phyloP scores from a whole-genome alignment of 768 basidiomycete species.

The Kwoniella heveanensis region DNA sequence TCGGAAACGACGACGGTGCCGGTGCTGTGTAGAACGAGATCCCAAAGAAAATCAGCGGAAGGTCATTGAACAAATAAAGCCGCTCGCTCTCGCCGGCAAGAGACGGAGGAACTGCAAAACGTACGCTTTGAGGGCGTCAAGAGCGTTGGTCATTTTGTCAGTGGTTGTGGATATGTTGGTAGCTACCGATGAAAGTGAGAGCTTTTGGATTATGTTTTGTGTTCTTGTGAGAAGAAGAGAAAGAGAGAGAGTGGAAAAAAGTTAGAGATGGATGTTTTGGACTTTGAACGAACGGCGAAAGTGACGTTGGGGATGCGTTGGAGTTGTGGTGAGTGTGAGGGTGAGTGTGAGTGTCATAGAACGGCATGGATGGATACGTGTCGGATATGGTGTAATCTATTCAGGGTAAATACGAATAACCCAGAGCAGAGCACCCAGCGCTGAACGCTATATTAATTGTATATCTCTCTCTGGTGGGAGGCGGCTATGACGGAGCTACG shows the following conservation, averaged over 20 bases:
- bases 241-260: not conserved
- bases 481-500: not conserved
- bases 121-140: slow-evolving; percentile 52
- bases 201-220: slow-evolving; percentile 2
- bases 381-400: not conserved
- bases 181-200: not conserved
- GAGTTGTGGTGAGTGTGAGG: too few species aligned
- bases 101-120: slow-evolving; percentile 13
- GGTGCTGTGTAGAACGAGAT: slow-evolving; percentile 56
- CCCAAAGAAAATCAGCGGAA: not conserved
- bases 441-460: too few species aligned
- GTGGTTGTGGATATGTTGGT: slow-evolving; percentile 5
- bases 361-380: not conserved
- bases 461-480: too few species aligned
- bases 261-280: slow-evolving; percentile 4
- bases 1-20: slow-evolving; percentile 97
- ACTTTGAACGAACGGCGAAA: not conserved
- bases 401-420: slow-evolving; percentile 1
- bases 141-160: slow-evolving; percentile 45
- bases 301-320: slow-evolving; percentile 16
- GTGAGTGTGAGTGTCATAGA: too few species aligned
- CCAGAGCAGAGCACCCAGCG: too few species aligned
- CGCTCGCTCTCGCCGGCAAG: not conserved
- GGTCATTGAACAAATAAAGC: not conserved
- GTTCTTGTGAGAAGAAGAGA: slow-evolving; percentile 7